Evolutionary conservation across 2,329 filamentous ascomycete species (phyloP).

Genomic region (Fusarium chaquense): DNA sequence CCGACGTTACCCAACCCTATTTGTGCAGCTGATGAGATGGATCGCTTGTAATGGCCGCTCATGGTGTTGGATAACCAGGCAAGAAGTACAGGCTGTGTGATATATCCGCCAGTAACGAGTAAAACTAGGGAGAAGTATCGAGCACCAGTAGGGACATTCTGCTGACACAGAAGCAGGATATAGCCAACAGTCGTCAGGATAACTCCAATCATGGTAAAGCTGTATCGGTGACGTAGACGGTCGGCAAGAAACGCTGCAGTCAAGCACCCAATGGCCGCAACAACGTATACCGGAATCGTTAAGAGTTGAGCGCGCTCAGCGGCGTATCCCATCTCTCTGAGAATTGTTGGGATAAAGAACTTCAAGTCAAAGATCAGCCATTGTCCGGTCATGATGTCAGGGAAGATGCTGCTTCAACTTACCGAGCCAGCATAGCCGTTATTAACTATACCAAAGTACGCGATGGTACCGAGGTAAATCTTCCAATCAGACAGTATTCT

Average conservation of each 20-base stretch:
- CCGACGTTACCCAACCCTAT: slow-evolving; percentile 61
- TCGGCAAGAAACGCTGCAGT: slow-evolving; percentile 54
- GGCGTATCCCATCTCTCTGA: slow-evolving; percentile 68
- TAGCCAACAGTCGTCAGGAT: slow-evolving; percentile 13
- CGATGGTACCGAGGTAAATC: slow-evolving; percentile 29
- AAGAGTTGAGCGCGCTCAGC: slow-evolving; percentile 72
- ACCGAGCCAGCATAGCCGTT: slow-evolving; percentile 66
- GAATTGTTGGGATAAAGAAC: slow-evolving; percentile 73
- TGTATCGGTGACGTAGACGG: slow-evolving; percentile 8
- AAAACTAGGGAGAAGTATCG: slow-evolving; percentile 28
- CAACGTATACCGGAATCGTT: slow-evolving; percentile 70
- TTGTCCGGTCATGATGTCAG: rapidly evolving
- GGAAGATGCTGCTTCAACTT: rapidly evolving
- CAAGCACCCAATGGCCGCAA: slow-evolving; percentile 70
- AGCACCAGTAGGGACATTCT: slow-evolving; percentile 12
- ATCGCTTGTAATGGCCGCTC: slow-evolving; percentile 12
- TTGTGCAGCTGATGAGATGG: neutral
- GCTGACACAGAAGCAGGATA: slow-evolving; percentile 10
- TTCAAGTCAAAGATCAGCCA: rapidly evolving
- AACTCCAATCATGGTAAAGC: slow-evolving; percentile 21
- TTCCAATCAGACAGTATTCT: slow-evolving; percentile 70
- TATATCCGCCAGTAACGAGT: slow-evolving; percentile 15
- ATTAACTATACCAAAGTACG: slow-evolving; percentile 57
- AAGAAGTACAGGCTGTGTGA: slow-evolving; percentile 62
- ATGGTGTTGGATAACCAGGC: slow-evolving; percentile 82